Evolutionary conservation across 2,329 filamentous ascomycete species (phyloP).

Genomic region (Leptographium galeiforme): DNA sequence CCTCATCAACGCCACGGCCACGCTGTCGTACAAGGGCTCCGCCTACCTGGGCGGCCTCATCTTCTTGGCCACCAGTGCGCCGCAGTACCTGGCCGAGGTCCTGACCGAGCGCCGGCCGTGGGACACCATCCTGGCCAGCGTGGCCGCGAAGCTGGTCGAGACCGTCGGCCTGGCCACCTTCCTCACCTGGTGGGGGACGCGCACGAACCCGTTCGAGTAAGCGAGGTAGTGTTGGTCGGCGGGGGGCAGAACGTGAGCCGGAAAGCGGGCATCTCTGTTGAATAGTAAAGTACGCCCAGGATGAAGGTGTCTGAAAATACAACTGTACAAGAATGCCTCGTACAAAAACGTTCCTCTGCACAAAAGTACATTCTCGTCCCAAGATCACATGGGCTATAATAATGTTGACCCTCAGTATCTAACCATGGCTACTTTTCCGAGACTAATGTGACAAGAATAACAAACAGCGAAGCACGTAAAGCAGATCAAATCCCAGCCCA

Average conservation of each 20-base stretch:
- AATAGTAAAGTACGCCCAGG: background rate
- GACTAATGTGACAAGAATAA: background rate
- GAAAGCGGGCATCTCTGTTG: background rate
- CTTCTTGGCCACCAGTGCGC: slow-evolving; percentile 83
- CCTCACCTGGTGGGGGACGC: slow-evolving; percentile 95
- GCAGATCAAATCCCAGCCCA: background rate
- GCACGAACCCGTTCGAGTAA: slow-evolving; percentile 82
- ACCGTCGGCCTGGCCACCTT: slow-evolving; percentile 84
- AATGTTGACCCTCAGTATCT: background rate
- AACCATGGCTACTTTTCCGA: background rate
- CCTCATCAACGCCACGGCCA: slow-evolving; percentile 87
- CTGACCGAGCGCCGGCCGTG: slow-evolving; percentile 83
- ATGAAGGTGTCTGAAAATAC: too few relatives aligned
- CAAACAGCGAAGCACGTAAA: background rate
- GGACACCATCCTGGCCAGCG: slow-evolving; percentile 78
- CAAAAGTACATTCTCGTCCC: too few relatives aligned
- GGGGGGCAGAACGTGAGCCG: too few relatives aligned
- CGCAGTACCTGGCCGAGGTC: slow-evolving; percentile 77
- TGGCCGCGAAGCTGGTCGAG: slow-evolving; percentile 76
- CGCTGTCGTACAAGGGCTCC: slow-evolving; percentile 91
- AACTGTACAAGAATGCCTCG: too few relatives aligned
- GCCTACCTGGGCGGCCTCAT: slow-evolving; percentile 84
- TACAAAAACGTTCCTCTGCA: too few relatives aligned
- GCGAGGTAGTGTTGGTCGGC: too few relatives aligned
- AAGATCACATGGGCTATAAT: background rate